Conservation (phyloP, 2,329 filamentous ascomycete genomes). For the Escovopsis sp. region DNA sequence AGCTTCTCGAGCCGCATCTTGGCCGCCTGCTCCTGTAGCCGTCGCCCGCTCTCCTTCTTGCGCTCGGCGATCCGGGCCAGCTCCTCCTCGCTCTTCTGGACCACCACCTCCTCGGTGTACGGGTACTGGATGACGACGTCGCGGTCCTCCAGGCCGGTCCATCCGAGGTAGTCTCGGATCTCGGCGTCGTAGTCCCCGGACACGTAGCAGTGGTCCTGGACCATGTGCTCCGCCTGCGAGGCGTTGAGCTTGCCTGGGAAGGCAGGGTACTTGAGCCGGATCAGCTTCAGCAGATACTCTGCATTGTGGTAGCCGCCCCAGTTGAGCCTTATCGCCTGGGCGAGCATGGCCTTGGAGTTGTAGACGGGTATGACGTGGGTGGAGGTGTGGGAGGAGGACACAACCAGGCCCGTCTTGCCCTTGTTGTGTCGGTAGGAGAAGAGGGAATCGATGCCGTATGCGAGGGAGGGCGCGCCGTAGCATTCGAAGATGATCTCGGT, state of each 20-base stretch:
- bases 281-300: constrained; percentile 81
- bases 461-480: constrained; percentile 77
- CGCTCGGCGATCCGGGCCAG: constrained; percentile 80
- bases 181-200: constrained; percentile 74
- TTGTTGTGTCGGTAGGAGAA: constrained; percentile 93
- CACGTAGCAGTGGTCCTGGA: constrained; percentile 80
- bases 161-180: constrained; percentile 64
- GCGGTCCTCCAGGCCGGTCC: constrained; percentile 80
- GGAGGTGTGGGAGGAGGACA: constrained; percentile 84
- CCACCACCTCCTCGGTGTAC: constrained; percentile 75
- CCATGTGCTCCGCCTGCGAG: constrained; percentile 74
- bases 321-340: constrained; percentile 76
- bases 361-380: constrained; percentile 93
- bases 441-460: constrained; percentile 89
- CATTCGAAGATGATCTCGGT: constrained; percentile 95
- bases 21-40: constrained; percentile 87
- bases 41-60: constrained; percentile 82
- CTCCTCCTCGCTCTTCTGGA: constrained; percentile 91
- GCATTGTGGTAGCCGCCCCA: constrained; percentile 87
- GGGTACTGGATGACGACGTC: constrained; percentile 86
- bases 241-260: constrained; percentile 77
- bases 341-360: constrained; percentile 68
- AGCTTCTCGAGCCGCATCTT: constrained; percentile 95
- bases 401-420: constrained; percentile 71
- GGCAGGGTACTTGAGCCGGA: constrained; percentile 80